Percentiles rank a stretch among this genome's conserved stretches.
Evolutionary conservation across 129 eudicot species (phyloP).

Genomic region (Smallanthus sonchifolius): DNA sequence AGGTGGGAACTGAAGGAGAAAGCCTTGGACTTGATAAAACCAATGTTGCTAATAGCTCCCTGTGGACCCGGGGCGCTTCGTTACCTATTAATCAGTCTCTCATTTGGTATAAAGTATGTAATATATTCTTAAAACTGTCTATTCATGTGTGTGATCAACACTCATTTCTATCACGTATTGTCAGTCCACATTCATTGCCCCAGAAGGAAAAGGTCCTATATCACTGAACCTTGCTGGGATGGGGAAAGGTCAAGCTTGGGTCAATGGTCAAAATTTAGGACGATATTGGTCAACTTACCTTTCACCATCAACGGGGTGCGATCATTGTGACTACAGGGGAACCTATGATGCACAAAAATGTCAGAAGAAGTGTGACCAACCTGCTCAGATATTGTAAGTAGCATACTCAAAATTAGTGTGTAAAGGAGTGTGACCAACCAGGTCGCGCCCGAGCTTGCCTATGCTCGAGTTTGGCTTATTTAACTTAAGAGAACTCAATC

Average conservation of each 20-base stretch:
- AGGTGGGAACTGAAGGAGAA: constrained; percentile 88
- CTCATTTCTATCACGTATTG: constrained; percentile 7
- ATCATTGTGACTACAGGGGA: constrained; percentile 71
- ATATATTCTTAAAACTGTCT: not conserved
- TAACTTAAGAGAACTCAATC: too few relatives aligned
- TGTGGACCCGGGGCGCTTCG: constrained; percentile 51
- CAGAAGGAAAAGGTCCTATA: constrained; percentile 66
- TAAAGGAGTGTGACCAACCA: too few relatives aligned
- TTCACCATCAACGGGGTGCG: constrained; percentile 70
- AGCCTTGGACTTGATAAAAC: constrained; percentile 57
- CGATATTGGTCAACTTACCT: constrained; percentile 75
- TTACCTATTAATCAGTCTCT: constrained; percentile 49
- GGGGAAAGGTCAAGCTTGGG: constrained; percentile 88
- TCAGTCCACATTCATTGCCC: constrained; percentile 58
- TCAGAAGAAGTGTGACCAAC: constrained; percentile 69
- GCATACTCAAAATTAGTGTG: not conserved
- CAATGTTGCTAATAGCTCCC: constrained; percentile 56
- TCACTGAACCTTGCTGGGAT: constrained; percentile 63
- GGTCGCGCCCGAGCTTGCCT: too few relatives aligned
- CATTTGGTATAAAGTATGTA: constrained; percentile 75
- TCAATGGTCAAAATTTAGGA: constrained; percentile 66
- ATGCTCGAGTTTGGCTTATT: too few relatives aligned
- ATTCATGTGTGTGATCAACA: not conserved
- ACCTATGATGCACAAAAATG: constrained; percentile 55
- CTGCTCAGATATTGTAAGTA: constrained; percentile 71